Evolutionary conservation across 2,329 filamentous ascomycete species (phyloP), one percentile per base, ranked within the genome.

Genomic region (Trichoderma gracile): DNA sequence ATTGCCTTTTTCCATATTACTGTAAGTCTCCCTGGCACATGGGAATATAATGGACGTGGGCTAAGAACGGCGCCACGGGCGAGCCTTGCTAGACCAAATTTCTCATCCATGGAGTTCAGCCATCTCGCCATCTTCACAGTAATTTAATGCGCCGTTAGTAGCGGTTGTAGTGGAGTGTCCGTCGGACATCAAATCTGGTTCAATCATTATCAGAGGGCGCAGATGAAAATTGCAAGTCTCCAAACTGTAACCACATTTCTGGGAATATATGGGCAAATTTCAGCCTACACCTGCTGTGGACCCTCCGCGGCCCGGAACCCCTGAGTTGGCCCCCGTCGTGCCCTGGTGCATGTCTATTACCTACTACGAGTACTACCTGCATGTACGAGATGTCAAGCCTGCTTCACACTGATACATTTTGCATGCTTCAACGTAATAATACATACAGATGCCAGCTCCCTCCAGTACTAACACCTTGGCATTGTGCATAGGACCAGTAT

Each of bases 301-400:
- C 45, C 46, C 23, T 42, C 59, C 27, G 49, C 49, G 49, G 38
- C 25, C 21, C 5, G 59, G 5, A 54, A 17, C 59, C 49, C 59
- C 49, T 62, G 59, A 54, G 58, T 15, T n/a, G 19, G 19, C 23
- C 23, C 45, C 46, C 40, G 10, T 49, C 23, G 21, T 47, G 17
- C 15, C 21, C 21, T 27, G 19, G 17, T 49, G 12, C 43, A 14
- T 17, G 33, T 52, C 19, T 52, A 27, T 23, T 52, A 30, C 33
- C 33, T 38, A 38, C 30, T 33, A 33, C 8, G 2, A 30, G 10
- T n/a, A n/a, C n/a, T n/a, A 38, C 33, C 12, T 38, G 33, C 12
- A 14, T 38, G 33, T 38, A 38, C 33, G 33, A 38, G 12, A 38
- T 38, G 10, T 38, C 33, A 38, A 14, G 33, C 12, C 14, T 38